Conservation (phyloP, 192 early-diverging fungal genomes). For the Backusella macrospora region DNA sequence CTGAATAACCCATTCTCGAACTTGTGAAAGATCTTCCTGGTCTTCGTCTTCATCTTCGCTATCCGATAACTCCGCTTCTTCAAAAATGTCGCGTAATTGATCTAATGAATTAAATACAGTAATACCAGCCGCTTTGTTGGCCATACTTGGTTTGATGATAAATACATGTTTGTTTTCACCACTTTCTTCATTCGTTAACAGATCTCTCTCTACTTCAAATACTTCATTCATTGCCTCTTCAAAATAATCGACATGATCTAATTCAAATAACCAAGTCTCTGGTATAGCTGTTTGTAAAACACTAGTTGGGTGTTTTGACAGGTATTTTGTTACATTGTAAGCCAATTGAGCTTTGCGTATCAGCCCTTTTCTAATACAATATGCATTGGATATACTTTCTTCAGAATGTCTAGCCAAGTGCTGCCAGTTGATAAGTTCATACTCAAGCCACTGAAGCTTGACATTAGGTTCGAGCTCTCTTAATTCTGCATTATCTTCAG, state of each 20-base stretch:
- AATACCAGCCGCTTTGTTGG: constrained; percentile 65
- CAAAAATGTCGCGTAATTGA: constrained; percentile 47
- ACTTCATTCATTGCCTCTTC: constrained; percentile 72
- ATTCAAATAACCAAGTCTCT: constrained; percentile 66
- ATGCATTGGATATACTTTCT: constrained; percentile 49
- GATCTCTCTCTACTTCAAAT: constrained; percentile 63
- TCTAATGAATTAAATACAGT: constrained; percentile 62
- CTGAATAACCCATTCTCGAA: constrained; percentile 72
- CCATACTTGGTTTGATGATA: constrained; percentile 68
- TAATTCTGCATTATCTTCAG: constrained; percentile 20
- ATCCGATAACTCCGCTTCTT: constrained; percentile 41
- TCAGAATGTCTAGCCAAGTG: constrained; percentile 36
- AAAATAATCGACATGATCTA: constrained; percentile 65
- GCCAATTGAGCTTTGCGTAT: constrained; percentile 71
- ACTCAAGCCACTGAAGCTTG: constrained; percentile 60
- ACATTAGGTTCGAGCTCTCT: not conserved
- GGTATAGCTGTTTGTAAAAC: constrained; percentile 55
- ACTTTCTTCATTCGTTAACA: constrained; percentile 48
- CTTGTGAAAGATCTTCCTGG: constrained; percentile 50
- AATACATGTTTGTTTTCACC: constrained; percentile 43
- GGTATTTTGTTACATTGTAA: constrained; percentile 60
- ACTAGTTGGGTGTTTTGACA: constrained; percentile 58
- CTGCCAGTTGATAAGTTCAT: constrained; percentile 66
- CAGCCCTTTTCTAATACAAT: constrained; percentile 69
- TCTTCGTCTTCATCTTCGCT: constrained; percentile 51